These are phyloP conservation scores for Phytophthora tentaculata DNA, from an alignment of 352 stramenopile species.

Conservation along the genomic window DNA sequence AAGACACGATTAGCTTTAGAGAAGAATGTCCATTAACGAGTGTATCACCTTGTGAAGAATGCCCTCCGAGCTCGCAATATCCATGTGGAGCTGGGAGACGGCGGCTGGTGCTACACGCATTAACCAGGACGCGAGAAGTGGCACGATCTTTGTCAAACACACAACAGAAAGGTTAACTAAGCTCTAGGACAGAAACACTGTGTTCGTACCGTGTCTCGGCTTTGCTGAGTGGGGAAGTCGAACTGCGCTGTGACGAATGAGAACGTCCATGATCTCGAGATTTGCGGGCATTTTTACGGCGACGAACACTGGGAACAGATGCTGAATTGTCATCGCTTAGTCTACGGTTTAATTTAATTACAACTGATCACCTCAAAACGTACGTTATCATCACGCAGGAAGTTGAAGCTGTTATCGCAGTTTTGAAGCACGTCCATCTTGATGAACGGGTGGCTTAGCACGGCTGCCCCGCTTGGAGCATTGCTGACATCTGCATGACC, in stretches of 20 bases:
- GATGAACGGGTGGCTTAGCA: too few species aligned
- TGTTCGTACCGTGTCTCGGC: conserved; percentile 20
- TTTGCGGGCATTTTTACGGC: conserved; percentile 15
- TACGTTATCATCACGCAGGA: too few species aligned
- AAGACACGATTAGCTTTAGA: too few species aligned
- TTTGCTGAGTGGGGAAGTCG: conserved; percentile 23
- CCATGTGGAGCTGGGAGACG: conserved; percentile 6
- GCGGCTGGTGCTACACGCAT: background rate
- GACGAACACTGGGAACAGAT: conserved; percentile 8
- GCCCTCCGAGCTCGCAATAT: conserved; percentile 9
- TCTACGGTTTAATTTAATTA: too few species aligned
- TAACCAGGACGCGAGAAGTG: conserved; percentile 4
- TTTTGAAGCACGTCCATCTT: too few species aligned
- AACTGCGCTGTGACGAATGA: conserved; percentile 31
- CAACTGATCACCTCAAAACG: too few species aligned
- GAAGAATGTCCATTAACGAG: background rate
- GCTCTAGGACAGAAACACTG: background rate
- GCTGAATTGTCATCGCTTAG: too few species aligned
- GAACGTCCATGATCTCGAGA: conserved; percentile 28
- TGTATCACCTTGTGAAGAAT: conserved; percentile 28
- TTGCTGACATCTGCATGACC: too few species aligned
- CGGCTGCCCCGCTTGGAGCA: too few species aligned
- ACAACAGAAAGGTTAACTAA: background rate
- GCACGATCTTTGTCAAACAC: too few species aligned
- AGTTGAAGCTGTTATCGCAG: too few species aligned